Evolutionary conservation across 208 protist species (phyloP), one percentile per base, ranked within the genome.

Genomic region (Leishmania braziliensis): DNA sequence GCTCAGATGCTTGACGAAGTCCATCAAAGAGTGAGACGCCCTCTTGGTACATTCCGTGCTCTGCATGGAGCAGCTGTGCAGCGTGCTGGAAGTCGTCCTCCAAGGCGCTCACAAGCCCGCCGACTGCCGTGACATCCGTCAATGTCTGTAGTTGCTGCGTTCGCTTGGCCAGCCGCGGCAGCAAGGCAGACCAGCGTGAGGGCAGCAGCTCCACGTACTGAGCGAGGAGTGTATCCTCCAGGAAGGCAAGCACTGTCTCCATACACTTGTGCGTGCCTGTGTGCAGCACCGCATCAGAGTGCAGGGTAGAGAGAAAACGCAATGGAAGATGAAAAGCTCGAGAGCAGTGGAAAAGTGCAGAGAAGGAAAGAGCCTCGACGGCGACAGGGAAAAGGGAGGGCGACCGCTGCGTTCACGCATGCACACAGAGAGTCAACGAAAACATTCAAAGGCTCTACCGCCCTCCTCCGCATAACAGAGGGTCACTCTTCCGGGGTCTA

Each of bases 131-230:
- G 36, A 86, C 43, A 33, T 80, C 54, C 46, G 88, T 29, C 36
- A 76, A 78, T 20, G 78, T 79, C 56, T 91, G 89, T 3, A 95
- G 80, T 81, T 90, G 66, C 73, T 93, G 90, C 18, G 92, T 95
- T 14, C 78, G 56, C 68, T 82, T 84, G 4, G 77, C 84, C 3
- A 95, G 33, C 2, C 86, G 80, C 5, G 77, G 84, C 54, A 95
- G 83, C 65, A 95, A 58, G 2, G 87, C 85, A 0, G 88, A 71
- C 93, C 83, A 95, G 26, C 84, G 84, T 39, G 90, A 89, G 9
- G 89, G 88, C 16, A 95, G 86, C 8, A 93, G 68, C 51, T 86
- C 84, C 46, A 95, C 53, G 65, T 94, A 93, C 74, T 93, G 78
- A 26, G 51, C 63, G 0, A 33, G 53, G 33, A 94, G 79, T 43